Conservation (phyloP, 495 filamentous ascomycete genomes). For the Sabuloglossum arenarium region DNA sequence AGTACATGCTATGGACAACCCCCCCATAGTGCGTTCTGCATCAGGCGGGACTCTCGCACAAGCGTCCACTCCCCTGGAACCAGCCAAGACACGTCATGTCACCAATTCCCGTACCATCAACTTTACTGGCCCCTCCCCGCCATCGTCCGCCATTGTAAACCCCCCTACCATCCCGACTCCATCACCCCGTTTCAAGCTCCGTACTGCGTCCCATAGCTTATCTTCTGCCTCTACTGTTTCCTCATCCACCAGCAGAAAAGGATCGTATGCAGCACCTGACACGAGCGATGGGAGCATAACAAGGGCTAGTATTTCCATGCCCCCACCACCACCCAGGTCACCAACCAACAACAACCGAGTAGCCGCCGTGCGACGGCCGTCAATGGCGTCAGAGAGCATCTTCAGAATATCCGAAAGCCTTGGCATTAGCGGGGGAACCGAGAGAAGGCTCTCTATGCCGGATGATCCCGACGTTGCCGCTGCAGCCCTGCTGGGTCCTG, state of each 20-base stretch:
- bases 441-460: background rate
- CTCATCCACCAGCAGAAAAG: slow-evolving; percentile 25
- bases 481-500: slow-evolving; percentile 5
- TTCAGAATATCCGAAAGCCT: background rate
- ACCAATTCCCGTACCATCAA: background rate
- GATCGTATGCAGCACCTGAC: slow-evolving; percentile 29
- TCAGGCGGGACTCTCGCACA: background rate
- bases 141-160: background rate
- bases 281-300: slow-evolving; percentile 27
- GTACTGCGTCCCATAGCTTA: slow-evolving; percentile 17
- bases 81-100: background rate
- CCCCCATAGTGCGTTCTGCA: background rate
- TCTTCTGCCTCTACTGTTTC: slow-evolving; percentile 15
- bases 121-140: background rate
- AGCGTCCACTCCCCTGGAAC: background rate
- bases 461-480: slow-evolving; percentile 6
- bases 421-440: background rate
- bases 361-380: slow-evolving; percentile 4
- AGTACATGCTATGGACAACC: background rate
- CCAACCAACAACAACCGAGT: slow-evolving; percentile 2
- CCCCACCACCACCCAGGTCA: slow-evolving; percentile 23
- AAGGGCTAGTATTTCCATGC: slow-evolving; percentile 38
- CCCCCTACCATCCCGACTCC: background rate
- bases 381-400: background rate
- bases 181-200: slow-evolving; percentile 7